Base-by-base conservation (phyloP, 2,329 filamentous ascomycete genomes). In the Trichophyton schoenleinii region DNA sequence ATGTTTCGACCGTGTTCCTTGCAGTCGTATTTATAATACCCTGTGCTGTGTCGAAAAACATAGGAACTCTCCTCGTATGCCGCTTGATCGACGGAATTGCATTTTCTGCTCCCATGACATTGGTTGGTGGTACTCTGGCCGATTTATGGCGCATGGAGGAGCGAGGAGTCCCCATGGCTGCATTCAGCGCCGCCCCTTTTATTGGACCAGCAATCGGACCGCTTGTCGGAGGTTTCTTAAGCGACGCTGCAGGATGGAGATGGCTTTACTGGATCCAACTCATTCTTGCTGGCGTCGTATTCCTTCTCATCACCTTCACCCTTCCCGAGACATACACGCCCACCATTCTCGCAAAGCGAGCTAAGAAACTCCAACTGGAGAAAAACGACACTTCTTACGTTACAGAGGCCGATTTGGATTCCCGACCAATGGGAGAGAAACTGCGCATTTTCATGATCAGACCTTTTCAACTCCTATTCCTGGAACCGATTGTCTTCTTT, bases 221-320 rank as follows among this genome's bases (percentile, higher is more conserved):
- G 6, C 79, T 95, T 0, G 81, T 87, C 5, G 91, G 90, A 66
- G 90, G 89, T 9, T 95, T 85, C 70, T 78, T 94, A 1, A 80
- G 81, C 6, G 87, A 91, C 66, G 82, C 81, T 0, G 74, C 78
- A 0, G 86, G 86, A 42, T 94, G 89, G 89, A 78, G 89, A 66
- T 94, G 88, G 88, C 78, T 94, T 0, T 94, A 94, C 77, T 92
- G 88, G 87, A 83, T 95, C 67, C 89, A 92, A 69, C 78, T 94
- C 9, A 95, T 95, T 68, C 70, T 94, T 11, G 78, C 87, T 28
- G 84, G 79, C 13, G 70, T 86, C 57, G 82, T 87, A 67, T 94
- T 87, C 83, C 63, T 87, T 18, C 71, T 92, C 63, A 91, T 94
- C 72, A 87, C 86, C 34, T 91, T 95, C 74, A 94, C 89, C n/a